phyloP scores from a whole-genome alignment of 768 basidiomycete genomes.

The Russula foetens region DNA sequence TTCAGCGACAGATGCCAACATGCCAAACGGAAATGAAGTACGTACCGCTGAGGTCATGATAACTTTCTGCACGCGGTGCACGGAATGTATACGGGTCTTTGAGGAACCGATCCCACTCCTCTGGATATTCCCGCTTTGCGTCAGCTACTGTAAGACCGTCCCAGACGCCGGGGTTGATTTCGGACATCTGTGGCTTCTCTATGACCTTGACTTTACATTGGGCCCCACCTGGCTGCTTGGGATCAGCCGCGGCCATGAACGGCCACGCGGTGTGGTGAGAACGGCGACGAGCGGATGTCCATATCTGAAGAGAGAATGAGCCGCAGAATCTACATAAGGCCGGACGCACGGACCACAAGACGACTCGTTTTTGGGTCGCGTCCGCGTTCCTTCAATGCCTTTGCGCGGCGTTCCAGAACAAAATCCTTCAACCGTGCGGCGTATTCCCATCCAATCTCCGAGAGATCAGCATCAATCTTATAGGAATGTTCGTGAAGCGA shows the following conservation, averaged over 20 bases:
- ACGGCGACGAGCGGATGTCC: slow-evolving; percentile 91
- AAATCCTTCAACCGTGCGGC: slow-evolving; percentile 85
- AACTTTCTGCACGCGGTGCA: slow-evolving; percentile 91
- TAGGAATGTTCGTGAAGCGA: slow-evolving; percentile 97
- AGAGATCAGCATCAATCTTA: slow-evolving; percentile 96
- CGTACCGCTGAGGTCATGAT: slow-evolving; percentile 86
- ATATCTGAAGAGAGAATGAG: slow-evolving; percentile 50
- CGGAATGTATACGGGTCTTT: slow-evolving; percentile 91
- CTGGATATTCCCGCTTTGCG: slow-evolving; percentile 83
- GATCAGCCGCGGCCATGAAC: slow-evolving; percentile 41
- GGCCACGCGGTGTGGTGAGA: slow-evolving; percentile 97
- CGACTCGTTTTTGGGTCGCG: slow-evolving; percentile 50
- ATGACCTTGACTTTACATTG: slow-evolving; percentile 67
- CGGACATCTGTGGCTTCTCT: slow-evolving; percentile 94
- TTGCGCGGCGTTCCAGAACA: slow-evolving; percentile 74
- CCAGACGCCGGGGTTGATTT: slow-evolving; percentile 98
- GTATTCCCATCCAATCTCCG: slow-evolving; percentile 93
- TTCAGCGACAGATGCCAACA: slow-evolving; percentile 15
- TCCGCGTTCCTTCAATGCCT: slow-evolving; percentile 65
- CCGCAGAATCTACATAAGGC: not conserved
- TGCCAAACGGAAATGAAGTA: not conserved
- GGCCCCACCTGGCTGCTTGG: slow-evolving; percentile 21
- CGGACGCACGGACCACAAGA: slow-evolving; percentile 47
- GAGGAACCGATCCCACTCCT: slow-evolving; percentile 88
- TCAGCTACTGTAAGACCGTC: slow-evolving; percentile 90